Conservation (phyloP, 371 early-diverging fungal species). For the Massospora cicadina region DNA sequence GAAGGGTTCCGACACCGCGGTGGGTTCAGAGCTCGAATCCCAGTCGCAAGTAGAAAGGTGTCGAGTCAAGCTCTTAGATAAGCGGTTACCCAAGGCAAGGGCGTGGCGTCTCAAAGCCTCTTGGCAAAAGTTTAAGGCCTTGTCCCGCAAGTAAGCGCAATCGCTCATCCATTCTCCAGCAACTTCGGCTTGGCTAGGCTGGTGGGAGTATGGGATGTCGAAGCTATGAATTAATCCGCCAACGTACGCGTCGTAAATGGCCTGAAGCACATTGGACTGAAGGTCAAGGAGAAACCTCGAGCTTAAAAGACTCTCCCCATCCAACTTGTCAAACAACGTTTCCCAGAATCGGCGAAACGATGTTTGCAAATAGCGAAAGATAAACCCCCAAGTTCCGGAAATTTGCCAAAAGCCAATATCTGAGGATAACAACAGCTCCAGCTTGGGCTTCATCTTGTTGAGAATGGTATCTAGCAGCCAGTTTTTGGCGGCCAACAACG, state of each 20-base stretch:
- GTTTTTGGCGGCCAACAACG: background rate
- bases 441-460: background rate
- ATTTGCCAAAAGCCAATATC: background rate
- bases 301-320: background rate
- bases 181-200: conserved; percentile 5
- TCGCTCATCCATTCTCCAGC: background rate
- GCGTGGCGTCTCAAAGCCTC: background rate
- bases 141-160: background rate
- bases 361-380: conserved; percentile 3
- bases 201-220: conserved; percentile 2
- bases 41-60: background rate
- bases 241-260: background rate
- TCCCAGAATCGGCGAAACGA: background rate
- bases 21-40: background rate
- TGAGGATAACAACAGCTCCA: background rate
- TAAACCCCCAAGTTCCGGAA: conserved; percentile 1
- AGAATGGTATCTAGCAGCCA: background rate
- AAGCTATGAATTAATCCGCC: background rate
- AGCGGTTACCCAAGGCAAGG: background rate
- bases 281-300: background rate
- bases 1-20: background rate
- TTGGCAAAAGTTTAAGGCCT: background rate
- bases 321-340: background rate
- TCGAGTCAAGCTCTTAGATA: background rate
- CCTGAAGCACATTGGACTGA: background rate